phyloP scores from a whole-genome alignment of 495 filamentous ascomycete species.

The Mycothermus thermophilus region DNA sequence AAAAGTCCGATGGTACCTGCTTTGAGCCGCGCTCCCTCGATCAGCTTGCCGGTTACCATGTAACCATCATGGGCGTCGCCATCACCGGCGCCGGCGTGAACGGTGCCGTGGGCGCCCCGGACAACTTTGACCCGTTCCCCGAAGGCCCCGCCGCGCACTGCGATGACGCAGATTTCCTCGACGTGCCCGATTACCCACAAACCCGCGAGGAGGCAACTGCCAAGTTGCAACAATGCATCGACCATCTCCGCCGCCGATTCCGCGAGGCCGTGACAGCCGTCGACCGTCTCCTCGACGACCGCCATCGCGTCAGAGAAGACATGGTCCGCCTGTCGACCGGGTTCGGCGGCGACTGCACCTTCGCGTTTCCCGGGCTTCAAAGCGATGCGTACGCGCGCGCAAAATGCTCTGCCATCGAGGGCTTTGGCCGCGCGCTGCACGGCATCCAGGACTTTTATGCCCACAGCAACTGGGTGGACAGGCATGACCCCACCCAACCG shows the following conservation, averaged over 20 bases:
- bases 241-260: conserved; percentile 17
- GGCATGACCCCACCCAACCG: conserved; percentile 7
- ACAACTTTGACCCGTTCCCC: conserved; percentile 17
- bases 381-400: conserved; percentile 8
- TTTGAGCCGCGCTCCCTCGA: conserved; percentile 18
- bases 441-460: conserved; percentile 19
- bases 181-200: conserved; percentile 15
- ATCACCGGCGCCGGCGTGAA: conserved; percentile 14
- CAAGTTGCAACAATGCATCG: conserved; percentile 13
- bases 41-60: conserved; percentile 17
- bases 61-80: conserved; percentile 10
- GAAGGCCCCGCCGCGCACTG: conserved; percentile 19
- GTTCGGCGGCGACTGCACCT: conserved; percentile 13
- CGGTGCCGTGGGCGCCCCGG: conserved; percentile 18
- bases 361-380: conserved; percentile 12
- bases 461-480: conserved; percentile 20
- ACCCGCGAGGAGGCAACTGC: conserved; percentile 10
- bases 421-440: conserved; percentile 12
- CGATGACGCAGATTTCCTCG: conserved; percentile 19
- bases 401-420: conserved; percentile 16
- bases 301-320: conserved; percentile 5
- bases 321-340: conserved; percentile 10
- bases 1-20: conserved; percentile 15
- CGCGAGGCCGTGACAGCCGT: conserved; percentile 10
- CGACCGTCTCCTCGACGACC: conserved; percentile 7